Conservation (phyloP, 768 basidiomycete genomes). For the Leccinum uliginosum region DNA sequence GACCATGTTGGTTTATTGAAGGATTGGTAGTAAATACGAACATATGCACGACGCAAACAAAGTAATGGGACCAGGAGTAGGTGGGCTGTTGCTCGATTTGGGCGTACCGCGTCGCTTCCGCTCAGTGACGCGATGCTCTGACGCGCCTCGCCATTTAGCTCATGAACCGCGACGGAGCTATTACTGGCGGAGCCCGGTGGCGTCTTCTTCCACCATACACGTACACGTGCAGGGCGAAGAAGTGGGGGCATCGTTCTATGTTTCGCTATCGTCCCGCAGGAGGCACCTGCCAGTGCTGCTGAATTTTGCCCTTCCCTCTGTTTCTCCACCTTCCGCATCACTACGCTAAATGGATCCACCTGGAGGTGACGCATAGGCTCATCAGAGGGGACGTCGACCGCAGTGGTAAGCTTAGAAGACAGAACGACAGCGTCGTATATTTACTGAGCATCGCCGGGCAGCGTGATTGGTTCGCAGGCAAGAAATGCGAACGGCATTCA, state of each 20-base stretch:
- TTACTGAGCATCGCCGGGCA: conserved; percentile 37
- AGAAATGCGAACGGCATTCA: conserved; percentile 68
- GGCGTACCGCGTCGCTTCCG: conserved; percentile 5
- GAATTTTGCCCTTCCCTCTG: conserved; percentile 13
- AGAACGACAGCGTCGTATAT: conserved; percentile 19
- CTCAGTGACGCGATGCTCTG: not conserved
- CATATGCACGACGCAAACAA: too few species aligned
- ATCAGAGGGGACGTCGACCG: conserved; percentile 8
- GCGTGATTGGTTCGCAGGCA: conserved; percentile 55
- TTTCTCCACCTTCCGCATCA: conserved; percentile 22
- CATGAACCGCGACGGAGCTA: conserved; percentile 9
- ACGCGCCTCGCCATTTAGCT: not conserved
- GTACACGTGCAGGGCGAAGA: conserved; percentile 18
- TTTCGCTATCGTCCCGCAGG: conserved; percentile 2
- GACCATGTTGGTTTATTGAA: too few species aligned
- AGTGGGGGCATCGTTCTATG: not conserved
- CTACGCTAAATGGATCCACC: conserved; percentile 4
- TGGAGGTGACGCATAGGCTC: not conserved
- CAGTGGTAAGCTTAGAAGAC: conserved; percentile 16
- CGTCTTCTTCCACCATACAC: conserved; percentile 31
- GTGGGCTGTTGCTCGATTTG: conserved; percentile 9
- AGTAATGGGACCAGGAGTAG: conserved; percentile 22
- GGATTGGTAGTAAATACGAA: too few species aligned
- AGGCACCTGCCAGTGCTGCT: conserved; percentile 2
- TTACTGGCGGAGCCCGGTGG: conserved; percentile 9